phyloP scores from a whole-genome alignment of 306 rosid species.

The Quercus dentata region DNA sequence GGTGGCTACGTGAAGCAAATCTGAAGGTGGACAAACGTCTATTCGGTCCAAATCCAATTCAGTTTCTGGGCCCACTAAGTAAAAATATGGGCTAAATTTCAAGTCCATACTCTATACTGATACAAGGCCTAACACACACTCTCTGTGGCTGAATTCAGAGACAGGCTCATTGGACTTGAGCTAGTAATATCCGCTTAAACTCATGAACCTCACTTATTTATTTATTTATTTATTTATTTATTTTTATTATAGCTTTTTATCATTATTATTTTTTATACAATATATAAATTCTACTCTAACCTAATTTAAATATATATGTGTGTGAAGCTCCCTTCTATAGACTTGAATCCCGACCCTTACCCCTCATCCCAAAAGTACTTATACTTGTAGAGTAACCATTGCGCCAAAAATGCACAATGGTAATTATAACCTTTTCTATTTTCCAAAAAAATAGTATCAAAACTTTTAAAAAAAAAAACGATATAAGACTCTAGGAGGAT shows the following conservation, averaged over 20 bases:
- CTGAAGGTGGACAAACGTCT: not conserved
- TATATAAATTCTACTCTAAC: too few species aligned
- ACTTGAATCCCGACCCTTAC: too few species aligned
- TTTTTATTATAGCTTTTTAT: too few species aligned
- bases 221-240: too few species aligned
- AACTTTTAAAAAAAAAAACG: too few species aligned
- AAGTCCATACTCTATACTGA: not conserved
- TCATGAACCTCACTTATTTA: not conserved
- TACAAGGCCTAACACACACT: not conserved
- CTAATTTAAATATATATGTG: too few species aligned
- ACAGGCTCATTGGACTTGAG: not conserved
- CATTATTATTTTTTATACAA: too few species aligned
- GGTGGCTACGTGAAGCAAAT: not conserved
- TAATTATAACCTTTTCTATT: too few species aligned
- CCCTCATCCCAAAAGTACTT: accelerated
- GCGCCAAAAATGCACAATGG: accelerated
- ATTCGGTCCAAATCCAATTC: not conserved
- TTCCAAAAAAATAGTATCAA: too few species aligned
- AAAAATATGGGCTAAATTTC: not conserved
- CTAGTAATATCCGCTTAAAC: not conserved
- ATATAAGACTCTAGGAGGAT: too few species aligned
- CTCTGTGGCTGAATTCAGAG: not conserved
- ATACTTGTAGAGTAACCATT: accelerated
- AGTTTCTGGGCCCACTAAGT: too few species aligned
- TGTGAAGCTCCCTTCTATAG: accelerated